Percentiles rank a stretch among this genome's conserved stretches.
Conservation (phyloP, 2,329 filamentous ascomycete genomes). For the Penicillium griseofulvum region DNA sequence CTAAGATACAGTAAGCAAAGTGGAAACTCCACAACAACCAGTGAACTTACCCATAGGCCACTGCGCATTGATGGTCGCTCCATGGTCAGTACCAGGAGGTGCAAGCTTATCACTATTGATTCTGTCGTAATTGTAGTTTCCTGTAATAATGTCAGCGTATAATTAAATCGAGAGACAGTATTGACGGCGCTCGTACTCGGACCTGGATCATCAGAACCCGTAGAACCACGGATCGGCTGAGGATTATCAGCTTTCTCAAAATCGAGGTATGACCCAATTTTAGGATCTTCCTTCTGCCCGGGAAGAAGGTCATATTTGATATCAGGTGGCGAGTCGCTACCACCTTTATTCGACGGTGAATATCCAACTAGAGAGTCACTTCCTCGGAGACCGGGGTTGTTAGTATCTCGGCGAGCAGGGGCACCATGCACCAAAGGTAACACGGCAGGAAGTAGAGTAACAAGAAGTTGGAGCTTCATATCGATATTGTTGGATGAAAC, state of each 20-base stretch:
- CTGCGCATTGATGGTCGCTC: conserved; percentile 42
- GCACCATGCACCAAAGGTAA: conserved; percentile 23
- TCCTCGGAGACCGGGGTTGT: conserved; percentile 31
- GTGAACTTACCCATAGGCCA: conserved; percentile 52
- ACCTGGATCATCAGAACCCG: conserved; percentile 53
- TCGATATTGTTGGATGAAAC: neutral
- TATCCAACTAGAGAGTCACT: conserved; percentile 39
- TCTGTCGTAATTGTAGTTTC: conserved; percentile 51
- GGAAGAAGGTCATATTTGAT: conserved; percentile 46
- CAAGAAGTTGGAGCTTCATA: conserved; percentile 16
- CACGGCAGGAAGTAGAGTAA: conserved; percentile 3
- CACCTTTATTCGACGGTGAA: conserved; percentile 36
- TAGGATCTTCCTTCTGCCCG: conserved; percentile 51
- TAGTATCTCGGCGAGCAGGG: conserved; percentile 14
- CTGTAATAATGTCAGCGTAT: conserved; percentile 18
- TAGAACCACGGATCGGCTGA: conserved; percentile 55
- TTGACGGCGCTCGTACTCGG: conserved; percentile 38
- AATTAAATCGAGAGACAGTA: neutral
- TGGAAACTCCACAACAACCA: too few relatives aligned
- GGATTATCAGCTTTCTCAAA: conserved; percentile 53
- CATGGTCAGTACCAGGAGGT: conserved; percentile 53
- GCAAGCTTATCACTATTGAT: conserved; percentile 56
- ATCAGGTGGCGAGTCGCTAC: conserved; percentile 36
- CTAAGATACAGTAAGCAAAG: conserved; percentile 16
- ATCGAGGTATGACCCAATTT: conserved; percentile 55